Percentiles rank a stretch among this genome's conserved stretches.
phyloP scores from a whole-genome alignment of 1,139 yeast species.

The Geotrichum siamense region DNA sequence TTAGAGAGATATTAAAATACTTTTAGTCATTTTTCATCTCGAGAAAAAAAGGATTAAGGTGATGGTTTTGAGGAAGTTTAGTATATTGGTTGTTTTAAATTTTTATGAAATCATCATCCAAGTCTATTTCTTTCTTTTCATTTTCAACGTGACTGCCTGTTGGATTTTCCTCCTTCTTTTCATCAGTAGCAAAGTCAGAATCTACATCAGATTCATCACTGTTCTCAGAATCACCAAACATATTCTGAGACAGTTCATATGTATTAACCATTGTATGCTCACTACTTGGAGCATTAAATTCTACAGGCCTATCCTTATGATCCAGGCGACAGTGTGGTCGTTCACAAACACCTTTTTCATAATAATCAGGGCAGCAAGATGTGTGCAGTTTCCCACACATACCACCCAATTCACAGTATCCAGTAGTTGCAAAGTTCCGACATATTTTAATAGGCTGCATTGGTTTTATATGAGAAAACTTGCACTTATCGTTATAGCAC shows the following conservation, averaged over 20 bases:
- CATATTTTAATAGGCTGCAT: constrained; percentile 47
- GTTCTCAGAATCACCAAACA: constrained; percentile 12
- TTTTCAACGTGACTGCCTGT: not conserved
- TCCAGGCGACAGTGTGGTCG: constrained; percentile 45
- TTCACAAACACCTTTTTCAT: constrained; percentile 52
- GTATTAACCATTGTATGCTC: constrained; percentile 15
- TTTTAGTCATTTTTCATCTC: too few species aligned
- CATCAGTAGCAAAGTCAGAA: not conserved
- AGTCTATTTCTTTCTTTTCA: constrained; percentile 5
- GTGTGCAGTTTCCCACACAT: constrained; percentile 52
- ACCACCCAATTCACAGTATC: constrained; percentile 59
- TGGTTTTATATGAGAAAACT: constrained; percentile 47
- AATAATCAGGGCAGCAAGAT: constrained; percentile 65
- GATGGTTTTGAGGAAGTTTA: not conserved
- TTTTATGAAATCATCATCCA: constrained; percentile 14
- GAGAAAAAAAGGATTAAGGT: too few species aligned
- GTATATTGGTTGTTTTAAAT: constrained; percentile 1
- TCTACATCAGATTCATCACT: constrained; percentile 7
- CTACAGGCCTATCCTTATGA: constrained; percentile 32
- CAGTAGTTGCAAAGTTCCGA: constrained; percentile 58
- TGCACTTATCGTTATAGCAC: constrained; percentile 53
- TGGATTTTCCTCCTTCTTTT: constrained; percentile 3
- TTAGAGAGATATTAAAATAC: too few species aligned
- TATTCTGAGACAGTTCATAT: constrained; percentile 7
- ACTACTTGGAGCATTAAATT: constrained; percentile 7